Evolutionary conservation across 169 alveolate species (phyloP), one percentile per base, ranked within the genome.

Genomic region (Plasmodium yoelii): DNA sequence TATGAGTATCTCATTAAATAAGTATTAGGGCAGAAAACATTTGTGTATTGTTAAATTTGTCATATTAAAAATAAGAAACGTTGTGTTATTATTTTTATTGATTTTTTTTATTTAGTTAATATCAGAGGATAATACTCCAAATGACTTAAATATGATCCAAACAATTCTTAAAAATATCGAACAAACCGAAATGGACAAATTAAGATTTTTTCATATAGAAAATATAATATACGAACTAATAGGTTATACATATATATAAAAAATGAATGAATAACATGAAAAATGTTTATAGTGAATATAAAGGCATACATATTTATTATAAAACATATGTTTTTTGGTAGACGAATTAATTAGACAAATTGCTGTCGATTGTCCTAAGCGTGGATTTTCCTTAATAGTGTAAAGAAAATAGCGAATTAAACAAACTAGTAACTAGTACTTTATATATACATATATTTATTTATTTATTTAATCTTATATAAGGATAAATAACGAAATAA

Each of bases 271-370:
- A 55, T 72, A 51, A 55, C 15, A 4, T 22, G 55, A 26, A 68
- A 68, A 19, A 22, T 46, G 22, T 34, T 34, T 34, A 34, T 34
- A 34, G 0, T 34, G 7, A 34, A 3, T 26, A 22, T 42, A 68
- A 46, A 68, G 22, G 2, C 57, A 51, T 56, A 47, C 49, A 9
- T 61, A 26, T 22, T 13, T 61, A 18, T 15, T 26, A 28, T 61
- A 49, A 49, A 26, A 57, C 6, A 19, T 22, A 51, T 51, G 3
- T 39, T 61, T 75, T 75, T 75, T 61, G 10, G 49, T 60, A 75
- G 88, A 75, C 19, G 88, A 75, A 61, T 61, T 63, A 63, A 75
- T 75, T 44, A 46, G 88, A 67, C 88, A 75, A 64, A 61, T 75
- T 10, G 28, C 57, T 61, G 67, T 61, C 26, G 75, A 75, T 39